Conservation (phyloP, 306 rosid genomes). For the Cicer cuneatum region DNA sequence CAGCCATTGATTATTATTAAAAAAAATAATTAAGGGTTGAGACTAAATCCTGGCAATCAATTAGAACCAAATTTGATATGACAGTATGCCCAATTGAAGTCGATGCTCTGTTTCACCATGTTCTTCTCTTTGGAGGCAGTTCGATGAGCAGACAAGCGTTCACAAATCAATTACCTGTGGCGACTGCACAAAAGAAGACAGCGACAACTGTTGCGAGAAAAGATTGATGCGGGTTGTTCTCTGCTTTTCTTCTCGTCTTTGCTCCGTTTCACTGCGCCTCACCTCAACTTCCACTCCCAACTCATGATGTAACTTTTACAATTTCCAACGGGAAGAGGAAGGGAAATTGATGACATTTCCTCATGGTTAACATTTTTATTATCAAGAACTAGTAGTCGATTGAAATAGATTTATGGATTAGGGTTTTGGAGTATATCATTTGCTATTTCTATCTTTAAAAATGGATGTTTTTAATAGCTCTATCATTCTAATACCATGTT, state of each 20-base stretch:
- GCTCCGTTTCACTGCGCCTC: neutral
- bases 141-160: neutral
- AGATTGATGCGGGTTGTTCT: neutral
- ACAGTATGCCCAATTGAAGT: neutral
- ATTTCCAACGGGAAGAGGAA: neutral
- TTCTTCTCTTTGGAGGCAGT: neutral
- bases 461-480: too few relatives aligned
- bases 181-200: neutral
- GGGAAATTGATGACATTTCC: neutral
- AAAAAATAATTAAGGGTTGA: neutral
- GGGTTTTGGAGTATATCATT: neutral
- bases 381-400: neutral
- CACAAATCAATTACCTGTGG: neutral
- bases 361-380: neutral
- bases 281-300: neutral
- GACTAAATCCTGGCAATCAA: neutral
- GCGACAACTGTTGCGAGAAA: neutral
- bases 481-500: too few relatives aligned
- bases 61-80: neutral
- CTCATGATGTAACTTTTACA: neutral
- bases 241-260: neutral
- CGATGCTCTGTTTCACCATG: neutral
- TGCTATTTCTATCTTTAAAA: neutral
- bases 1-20: slow-evolving; percentile 3
- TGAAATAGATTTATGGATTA: neutral